Conservation (phyloP, 176 grass and related monocot genomes). For the Aegilops longissima region DNA sequence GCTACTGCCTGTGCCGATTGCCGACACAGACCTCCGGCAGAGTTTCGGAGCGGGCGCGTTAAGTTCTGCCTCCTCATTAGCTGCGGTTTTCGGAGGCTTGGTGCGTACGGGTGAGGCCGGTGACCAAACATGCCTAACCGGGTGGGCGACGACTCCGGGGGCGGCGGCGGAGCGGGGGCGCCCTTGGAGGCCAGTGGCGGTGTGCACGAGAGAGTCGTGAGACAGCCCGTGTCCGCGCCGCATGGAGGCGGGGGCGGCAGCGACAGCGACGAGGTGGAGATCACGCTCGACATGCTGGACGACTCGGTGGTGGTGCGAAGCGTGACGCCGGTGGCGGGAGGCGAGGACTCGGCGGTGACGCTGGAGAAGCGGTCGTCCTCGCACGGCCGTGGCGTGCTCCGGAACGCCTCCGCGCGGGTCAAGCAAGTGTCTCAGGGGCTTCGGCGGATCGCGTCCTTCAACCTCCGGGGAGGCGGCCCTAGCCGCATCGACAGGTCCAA, state of each 20-base stretch:
- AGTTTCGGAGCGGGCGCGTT: too few species aligned
- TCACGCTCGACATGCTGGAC: slow-evolving; percentile 81
- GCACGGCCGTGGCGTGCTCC: slow-evolving; percentile 41
- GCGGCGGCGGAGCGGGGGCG: background rate
- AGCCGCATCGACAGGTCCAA: slow-evolving; percentile 47
- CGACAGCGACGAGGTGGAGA: slow-evolving; percentile 55
- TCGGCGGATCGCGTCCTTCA: slow-evolving; percentile 44
- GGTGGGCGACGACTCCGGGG: slow-evolving; percentile 11
- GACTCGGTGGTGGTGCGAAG: slow-evolving; percentile 85
- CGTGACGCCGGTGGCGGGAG: slow-evolving; percentile 45
- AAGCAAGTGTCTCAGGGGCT: slow-evolving; percentile 61
- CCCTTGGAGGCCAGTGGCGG: slow-evolving; percentile 34
- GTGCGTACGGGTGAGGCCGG: too few species aligned
- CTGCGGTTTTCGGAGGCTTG: too few species aligned
- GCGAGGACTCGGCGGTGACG: slow-evolving; percentile 31
- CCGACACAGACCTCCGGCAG: too few species aligned
- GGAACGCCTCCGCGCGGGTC: slow-evolving; percentile 62
- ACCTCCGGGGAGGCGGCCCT: background rate
- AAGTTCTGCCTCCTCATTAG: too few species aligned
- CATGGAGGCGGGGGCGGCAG: background rate
- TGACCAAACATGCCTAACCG: slow-evolving; percentile 18
- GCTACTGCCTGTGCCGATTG: too few species aligned
- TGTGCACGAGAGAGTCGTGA: slow-evolving; percentile 29
- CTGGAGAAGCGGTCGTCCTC: slow-evolving; percentile 59
- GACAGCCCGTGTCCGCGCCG: slow-evolving; percentile 40